Evolutionary conservation across 2,329 filamentous ascomycete genomes (phyloP), one percentile per base, ranked within the genome.

Genomic region (Pyrenochaeta sp.): DNA sequence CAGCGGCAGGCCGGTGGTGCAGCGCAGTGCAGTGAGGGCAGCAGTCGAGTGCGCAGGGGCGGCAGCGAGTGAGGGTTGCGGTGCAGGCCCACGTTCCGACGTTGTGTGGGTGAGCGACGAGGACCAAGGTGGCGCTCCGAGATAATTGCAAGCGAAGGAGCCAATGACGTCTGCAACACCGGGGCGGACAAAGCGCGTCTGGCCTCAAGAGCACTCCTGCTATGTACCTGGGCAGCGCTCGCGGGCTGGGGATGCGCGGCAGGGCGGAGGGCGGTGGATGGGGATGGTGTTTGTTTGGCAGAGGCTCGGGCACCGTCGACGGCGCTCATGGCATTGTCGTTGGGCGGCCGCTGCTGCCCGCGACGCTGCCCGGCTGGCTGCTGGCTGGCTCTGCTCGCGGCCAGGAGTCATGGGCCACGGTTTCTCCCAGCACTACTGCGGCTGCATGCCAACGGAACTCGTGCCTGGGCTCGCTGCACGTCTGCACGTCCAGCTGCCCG

Each of bases 31-130:
- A n/a, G n/a, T n/a, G n/a, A n/a, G 23, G 27, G 36, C 28, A 26
- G 51, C 46, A 38, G 47, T 36, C 34, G 40, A 13, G 31, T 26
- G 43, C 28, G 40, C 45, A 44, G 55, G 51, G 41, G 50, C 32
- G 31, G 43, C 48, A 55, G 51, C 50, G 58, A 59, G 53, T 55
- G 57, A 51, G 55, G 49, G 44, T 35, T 35, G 55, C 45, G n/a
- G n/a, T 35, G 48, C 27, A 51, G 48, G 55, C 53, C 51, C 65
- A 68, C 63, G 65, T 67, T 67, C 60, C 41, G 45, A 40, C 43
- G 48, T 37, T 58, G 54, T 58, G 57, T 61, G 59, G 53, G 54
- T 50, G 47, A 48, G 51, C 48, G 55, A 53, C 31, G 49, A 42
- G 44, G 22, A 44, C 51, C 41, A 31, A 51, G 32, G 52, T 44